Percentiles rank a stretch among this genome's conserved stretches.
phyloP scores from a whole-genome alignment of 2,329 filamentous ascomycete species.

The Cryphonectria japonica region DNA sequence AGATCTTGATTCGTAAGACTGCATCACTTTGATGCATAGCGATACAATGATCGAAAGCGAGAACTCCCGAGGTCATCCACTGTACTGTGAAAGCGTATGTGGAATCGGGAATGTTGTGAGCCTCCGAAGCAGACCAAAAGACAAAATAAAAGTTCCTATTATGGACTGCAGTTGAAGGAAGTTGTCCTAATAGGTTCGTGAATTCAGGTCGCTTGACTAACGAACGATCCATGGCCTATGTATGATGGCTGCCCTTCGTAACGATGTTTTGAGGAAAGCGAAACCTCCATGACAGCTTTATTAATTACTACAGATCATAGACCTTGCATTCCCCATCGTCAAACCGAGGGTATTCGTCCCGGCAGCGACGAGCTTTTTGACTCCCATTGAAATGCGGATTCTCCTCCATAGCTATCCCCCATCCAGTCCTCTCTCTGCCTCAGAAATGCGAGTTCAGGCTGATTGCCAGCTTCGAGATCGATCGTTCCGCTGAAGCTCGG shows the following conservation, averaged over 20 bases:
- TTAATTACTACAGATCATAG: neutral
- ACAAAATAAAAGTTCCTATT: no score
- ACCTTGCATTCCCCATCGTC: neutral
- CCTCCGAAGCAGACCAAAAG: no score
- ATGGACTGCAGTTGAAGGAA: no score
- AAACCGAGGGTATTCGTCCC: neutral
- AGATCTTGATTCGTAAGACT: conserved; percentile 30
- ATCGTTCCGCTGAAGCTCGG: neutral
- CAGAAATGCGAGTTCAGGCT: neutral
- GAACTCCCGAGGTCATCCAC: neutral
- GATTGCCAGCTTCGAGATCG: neutral
- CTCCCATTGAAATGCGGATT: neutral
- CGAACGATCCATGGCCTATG: no score
- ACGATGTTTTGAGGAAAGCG: neutral
- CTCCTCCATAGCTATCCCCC: neutral
- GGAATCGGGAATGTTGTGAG: no score
- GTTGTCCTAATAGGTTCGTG: no score
- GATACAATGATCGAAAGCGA: neutral
- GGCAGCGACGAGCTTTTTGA: neutral
- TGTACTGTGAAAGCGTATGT: neutral
- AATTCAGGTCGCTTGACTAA: no score
- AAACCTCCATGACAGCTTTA: neutral
- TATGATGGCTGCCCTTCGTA: no score
- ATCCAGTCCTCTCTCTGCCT: neutral
- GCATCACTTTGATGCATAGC: neutral